Base-by-base conservation (phyloP, 2,329 filamentous ascomycete genomes). In the Aspergillus pseudonomiae region DNA sequence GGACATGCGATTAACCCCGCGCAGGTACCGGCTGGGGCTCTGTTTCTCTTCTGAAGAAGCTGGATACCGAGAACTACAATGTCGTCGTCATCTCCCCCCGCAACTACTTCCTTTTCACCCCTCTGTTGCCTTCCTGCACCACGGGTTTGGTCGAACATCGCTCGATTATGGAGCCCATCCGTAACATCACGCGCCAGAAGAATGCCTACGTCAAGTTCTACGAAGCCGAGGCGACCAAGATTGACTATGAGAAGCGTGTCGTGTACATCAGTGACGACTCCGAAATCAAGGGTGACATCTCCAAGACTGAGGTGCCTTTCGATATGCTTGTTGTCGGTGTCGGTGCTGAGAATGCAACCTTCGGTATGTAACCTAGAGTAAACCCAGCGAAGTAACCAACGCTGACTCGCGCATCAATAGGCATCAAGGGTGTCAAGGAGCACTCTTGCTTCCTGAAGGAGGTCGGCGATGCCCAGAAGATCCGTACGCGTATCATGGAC, bases 71-170 rank as follows among this genome's bases (percentile, higher is more conserved):
- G 80, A 96, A 98, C 86, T 99, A 98, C 88, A 98, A 99, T 80
- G 94, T 98, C 80, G 81, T 98, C 77, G 93, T 99, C 78, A 92
- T 99, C 79, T 98, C 95, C 57, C 95, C 95, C 60, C 92, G 95
- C 78, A 99, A 99, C 84, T 99, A 97, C 88, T 99, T 99, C 89
- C 90, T 99, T 71, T 99, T 99, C 86, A 99, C 95, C 34, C 95
- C 95, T 65, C 89, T 99, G 64, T 88, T 99, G 66, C 95, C 95
- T 69, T 98, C 94, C 77, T 99, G 95, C 83, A 98, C 95, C 59
- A 97, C 94, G 70, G 95, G 95, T 74, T 91, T 93, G 73, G 95
- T 99, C 80, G 95, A 99, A 86, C 95, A 98, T 84, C 93, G 95
- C 78, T 98, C 94, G 76, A 99, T 99, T 81, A 99, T 99, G 95